These are phyloP conservation scores for Cryoendolithus antarcticus DNA, from an alignment of 2,329 filamentous ascomycete genomes.

Conservation along the genomic window DNA sequence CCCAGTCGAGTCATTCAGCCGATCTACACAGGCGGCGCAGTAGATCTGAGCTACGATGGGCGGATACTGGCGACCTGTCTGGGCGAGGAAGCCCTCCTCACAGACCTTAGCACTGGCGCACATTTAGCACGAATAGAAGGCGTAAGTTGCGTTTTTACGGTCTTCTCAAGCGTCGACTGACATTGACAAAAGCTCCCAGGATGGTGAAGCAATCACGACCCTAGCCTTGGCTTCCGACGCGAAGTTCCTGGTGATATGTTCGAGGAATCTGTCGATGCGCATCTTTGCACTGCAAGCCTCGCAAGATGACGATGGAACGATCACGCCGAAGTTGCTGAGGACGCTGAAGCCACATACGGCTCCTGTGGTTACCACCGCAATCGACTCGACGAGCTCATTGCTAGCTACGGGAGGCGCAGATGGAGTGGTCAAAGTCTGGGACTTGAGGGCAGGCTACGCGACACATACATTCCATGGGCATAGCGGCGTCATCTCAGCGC, in stretches of 20 bases:
- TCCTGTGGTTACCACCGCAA: conserved; percentile 73
- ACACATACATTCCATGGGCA: conserved; percentile 95
- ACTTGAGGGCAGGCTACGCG: conserved; percentile 76
- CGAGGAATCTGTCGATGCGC: conserved; percentile 88
- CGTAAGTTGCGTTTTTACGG: conserved; percentile 37
- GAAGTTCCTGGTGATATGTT: conserved; percentile 81
- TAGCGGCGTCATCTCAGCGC: conserved; percentile 77
- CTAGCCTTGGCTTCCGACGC: conserved; percentile 73
- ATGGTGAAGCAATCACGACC: conserved; percentile 62
- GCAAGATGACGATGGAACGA: conserved; percentile 40
- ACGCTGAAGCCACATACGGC: conserved; percentile 83
- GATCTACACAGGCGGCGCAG: conserved; percentile 83
- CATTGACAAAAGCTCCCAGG: conserved; percentile 30
- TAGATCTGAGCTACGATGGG: conserved; percentile 70
- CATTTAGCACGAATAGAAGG: conserved; percentile 81
- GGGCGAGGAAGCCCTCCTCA: conserved; percentile 84
- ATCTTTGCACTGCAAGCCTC: conserved; percentile 63
- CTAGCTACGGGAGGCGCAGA: conserved; percentile 89
- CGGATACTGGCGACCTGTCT: conserved; percentile 75
- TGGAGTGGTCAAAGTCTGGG: conserved; percentile 92
- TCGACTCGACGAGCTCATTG: conserved; percentile 78
- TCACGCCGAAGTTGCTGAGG: conserved; percentile 58
- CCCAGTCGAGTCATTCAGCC: conserved; percentile 72
- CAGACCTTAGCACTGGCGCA: conserved; percentile 68
- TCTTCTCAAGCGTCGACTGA: conserved; percentile 18